Percentiles rank a stretch among this genome's conserved stretches.
These are phyloP conservation scores for Rhamnella rubrinervis DNA, from an alignment of 331 rosid genomes.

Conservation along the genomic window DNA sequence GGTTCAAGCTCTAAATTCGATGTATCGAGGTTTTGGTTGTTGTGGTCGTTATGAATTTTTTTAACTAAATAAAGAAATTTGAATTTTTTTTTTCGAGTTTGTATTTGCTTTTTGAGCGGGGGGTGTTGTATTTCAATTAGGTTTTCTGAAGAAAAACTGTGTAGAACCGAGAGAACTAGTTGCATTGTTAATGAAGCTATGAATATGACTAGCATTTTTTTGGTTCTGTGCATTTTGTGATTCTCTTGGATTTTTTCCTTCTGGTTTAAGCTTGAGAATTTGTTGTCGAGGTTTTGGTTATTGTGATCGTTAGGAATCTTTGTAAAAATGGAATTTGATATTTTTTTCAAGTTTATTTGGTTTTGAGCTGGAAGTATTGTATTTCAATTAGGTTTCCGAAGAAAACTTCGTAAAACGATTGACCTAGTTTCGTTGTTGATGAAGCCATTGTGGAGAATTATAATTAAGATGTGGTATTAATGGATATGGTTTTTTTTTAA, in stretches of 20 bases:
- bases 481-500: constrained; percentile 5
- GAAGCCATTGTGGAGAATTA: neutral
- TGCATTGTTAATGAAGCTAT: too few species aligned
- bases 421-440: too few species aligned
- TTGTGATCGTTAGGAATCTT: too few species aligned
- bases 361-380: neutral
- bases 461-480: neutral
- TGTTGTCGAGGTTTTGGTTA: neutral
- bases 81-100: neutral
- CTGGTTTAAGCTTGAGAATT: neutral
- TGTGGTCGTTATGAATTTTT: too few species aligned
- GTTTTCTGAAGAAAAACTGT: too few species aligned
- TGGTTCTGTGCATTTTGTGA: neutral
- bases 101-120: neutral
- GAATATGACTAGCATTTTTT: neutral
- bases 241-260: too few species aligned
- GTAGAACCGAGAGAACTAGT: too few species aligned
- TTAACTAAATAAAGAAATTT: too few species aligned
- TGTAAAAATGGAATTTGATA: neutral
- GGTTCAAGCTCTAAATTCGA: too few species aligned
- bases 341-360: neutral
- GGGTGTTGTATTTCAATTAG: neutral
- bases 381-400: too few species aligned
- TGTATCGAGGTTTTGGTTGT: neutral
- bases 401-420: too few species aligned